phyloP scores from a whole-genome alignment of 345 rosid genomes.

The Syzygium aqueum region DNA sequence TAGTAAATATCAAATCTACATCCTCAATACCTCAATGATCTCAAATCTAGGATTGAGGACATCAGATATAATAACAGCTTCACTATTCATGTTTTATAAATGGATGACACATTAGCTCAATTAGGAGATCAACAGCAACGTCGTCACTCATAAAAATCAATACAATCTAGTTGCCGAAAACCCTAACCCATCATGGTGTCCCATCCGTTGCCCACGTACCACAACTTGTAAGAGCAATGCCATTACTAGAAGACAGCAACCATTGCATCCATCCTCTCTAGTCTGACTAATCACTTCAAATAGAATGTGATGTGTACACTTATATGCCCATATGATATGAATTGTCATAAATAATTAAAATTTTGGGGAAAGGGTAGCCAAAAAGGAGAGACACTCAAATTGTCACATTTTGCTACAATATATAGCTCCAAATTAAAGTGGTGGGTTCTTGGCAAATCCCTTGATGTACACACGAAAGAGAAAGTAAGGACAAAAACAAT shows the following conservation, averaged over 20 bases:
- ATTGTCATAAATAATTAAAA: not conserved
- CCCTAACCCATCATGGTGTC: constrained; percentile 3
- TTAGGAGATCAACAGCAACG: not conserved
- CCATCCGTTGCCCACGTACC: constrained; percentile 1
- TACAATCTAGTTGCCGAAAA: not conserved
- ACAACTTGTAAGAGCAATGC: not conserved
- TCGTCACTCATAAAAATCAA: not conserved
- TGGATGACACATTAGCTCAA: not conserved
- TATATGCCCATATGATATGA: not conserved
- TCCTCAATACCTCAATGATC: not conserved
- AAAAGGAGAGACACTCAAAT: not conserved
- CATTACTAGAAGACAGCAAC: constrained; percentile 3
- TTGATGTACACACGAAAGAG: not conserved
- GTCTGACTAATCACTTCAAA: constrained; percentile 9
- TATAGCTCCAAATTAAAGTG: not conserved
- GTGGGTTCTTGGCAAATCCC: not conserved
- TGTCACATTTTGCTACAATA: not conserved
- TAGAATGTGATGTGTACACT: not conserved
- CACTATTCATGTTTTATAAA: not conserved
- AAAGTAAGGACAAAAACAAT: not conserved
- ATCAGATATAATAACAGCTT: not conserved
- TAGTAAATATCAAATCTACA: not conserved
- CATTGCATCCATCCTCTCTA: not conserved
- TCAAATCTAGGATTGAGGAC: not conserved
- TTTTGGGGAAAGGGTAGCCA: not conserved